These are phyloP conservation scores for Torulaspora globosa DNA, from an alignment of 1,139 yeast species.

Conservation along the genomic window DNA sequence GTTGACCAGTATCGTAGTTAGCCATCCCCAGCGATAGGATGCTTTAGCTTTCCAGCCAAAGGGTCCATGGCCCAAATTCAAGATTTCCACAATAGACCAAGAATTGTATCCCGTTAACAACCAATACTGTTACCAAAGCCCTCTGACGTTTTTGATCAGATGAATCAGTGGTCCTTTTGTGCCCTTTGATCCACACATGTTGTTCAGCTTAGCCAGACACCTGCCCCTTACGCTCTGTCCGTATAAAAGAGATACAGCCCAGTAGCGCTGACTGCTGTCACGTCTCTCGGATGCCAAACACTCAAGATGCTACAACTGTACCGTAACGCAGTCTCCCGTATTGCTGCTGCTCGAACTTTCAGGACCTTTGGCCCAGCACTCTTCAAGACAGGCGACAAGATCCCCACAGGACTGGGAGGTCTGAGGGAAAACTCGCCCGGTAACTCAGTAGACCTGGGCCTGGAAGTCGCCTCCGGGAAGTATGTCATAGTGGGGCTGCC, in stretches of 20 bases:
- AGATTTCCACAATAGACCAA: no score
- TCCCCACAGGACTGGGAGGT: constrained; percentile 50
- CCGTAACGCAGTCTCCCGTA: constrained; percentile 4
- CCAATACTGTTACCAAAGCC: no score
- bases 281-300: neutral
- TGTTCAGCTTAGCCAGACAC: no score
- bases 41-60: no score
- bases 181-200: no score
- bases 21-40: no score
- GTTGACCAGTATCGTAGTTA: no score
- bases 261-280: no score
- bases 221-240: neutral
- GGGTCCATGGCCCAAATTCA: no score
- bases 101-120: no score
- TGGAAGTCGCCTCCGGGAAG: constrained; percentile 46
- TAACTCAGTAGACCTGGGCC: constrained; percentile 55
- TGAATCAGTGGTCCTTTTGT: no score
- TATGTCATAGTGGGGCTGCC: constrained; percentile 76
- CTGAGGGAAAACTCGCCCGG: constrained; percentile 68
- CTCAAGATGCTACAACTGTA: constrained; percentile 3
- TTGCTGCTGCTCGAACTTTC: constrained; percentile 31
- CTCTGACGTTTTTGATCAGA: no score
- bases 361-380: constrained; percentile 36
- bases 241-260: neutral
- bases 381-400: constrained; percentile 49